These are phyloP conservation scores for Picea glauca DNA, from an alignment of 75 land plant genomes.

Conservation along the genomic window DNA sequence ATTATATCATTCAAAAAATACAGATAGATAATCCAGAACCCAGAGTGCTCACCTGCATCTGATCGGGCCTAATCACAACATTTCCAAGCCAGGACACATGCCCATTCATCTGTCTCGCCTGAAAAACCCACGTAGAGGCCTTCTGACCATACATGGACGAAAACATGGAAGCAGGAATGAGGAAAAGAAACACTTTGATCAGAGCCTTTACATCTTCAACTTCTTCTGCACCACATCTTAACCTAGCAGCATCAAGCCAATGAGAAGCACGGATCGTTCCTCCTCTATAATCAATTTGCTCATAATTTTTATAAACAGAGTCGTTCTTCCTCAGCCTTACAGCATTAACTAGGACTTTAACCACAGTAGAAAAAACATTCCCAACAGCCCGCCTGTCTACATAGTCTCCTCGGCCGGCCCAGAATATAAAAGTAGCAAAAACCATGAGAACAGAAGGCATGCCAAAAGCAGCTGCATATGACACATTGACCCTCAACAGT, in stretches of 20 bases:
- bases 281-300: not conserved
- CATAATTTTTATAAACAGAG: not conserved
- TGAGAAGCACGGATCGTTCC: not conserved
- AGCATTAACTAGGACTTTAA: slow-evolving; percentile 20
- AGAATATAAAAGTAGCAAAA: slow-evolving; percentile 24
- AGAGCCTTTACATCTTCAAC: slow-evolving; percentile 42
- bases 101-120: slow-evolving; percentile 27
- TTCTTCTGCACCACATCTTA: slow-evolving; percentile 7
- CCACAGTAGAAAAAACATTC: slow-evolving; percentile 27
- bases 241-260: slow-evolving; percentile 35
- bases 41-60: slow-evolving; percentile 25
- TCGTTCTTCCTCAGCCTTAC: slow-evolving; percentile 11
- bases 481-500: slow-evolving; percentile 20
- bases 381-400: slow-evolving; percentile 25
- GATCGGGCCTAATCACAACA: slow-evolving; percentile 29
- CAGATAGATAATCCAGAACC: no score
- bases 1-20: no score
- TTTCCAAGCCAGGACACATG: slow-evolving; percentile 28
- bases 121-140: slow-evolving; percentile 41
- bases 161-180: slow-evolving; percentile 29
- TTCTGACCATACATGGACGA: slow-evolving; percentile 32
- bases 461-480: slow-evolving; percentile 32
- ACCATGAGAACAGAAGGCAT: slow-evolving; percentile 36
- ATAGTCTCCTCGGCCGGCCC: slow-evolving; percentile 23
- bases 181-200: slow-evolving; percentile 19